Percentiles rank a stretch among this genome's conserved stretches.
These are phyloP conservation scores for Cicer judaicum DNA, from an alignment of 306 rosid species.

Conservation along the genomic window DNA sequence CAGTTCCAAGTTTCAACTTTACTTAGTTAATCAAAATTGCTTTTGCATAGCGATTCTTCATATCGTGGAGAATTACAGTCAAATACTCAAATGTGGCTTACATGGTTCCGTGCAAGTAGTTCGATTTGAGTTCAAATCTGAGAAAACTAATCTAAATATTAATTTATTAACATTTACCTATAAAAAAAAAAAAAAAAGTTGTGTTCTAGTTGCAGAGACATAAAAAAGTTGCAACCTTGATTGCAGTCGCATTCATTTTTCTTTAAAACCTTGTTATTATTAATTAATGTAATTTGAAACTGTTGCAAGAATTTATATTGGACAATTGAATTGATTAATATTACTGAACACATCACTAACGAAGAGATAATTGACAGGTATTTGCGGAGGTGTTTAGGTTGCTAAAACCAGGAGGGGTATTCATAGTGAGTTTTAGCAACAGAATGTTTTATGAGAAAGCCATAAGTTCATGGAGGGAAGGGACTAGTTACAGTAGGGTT, in stretches of 20 bases:
- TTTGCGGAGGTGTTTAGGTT: constrained; percentile 79
- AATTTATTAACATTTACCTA: no score
- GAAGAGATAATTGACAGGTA: constrained; percentile 53
- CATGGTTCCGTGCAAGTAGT: no score
- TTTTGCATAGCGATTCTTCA: no score
- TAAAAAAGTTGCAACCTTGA: neutral
- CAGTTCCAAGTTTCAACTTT: neutral
- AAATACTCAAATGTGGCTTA: no score
- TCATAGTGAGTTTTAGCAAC: constrained; percentile 87
- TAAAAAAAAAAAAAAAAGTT: neutral
- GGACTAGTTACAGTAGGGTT: constrained; percentile 67
- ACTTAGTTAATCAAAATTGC: no score
- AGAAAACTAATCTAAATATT: no score
- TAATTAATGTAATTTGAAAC: neutral
- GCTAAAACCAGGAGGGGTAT: constrained; percentile 83
- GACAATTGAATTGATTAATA: neutral
- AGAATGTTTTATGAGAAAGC: constrained; percentile 92
- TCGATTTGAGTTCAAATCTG: no score
- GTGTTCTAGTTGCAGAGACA: neutral
- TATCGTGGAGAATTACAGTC: no score
- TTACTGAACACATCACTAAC: constrained; percentile 17
- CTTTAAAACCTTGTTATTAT: no score
- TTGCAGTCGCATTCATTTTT: no score
- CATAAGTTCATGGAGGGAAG: constrained; percentile 80
- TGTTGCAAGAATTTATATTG: neutral